Base-by-base conservation (phyloP, 345 rosid genomes). In the Corchorus olitorius region DNA sequence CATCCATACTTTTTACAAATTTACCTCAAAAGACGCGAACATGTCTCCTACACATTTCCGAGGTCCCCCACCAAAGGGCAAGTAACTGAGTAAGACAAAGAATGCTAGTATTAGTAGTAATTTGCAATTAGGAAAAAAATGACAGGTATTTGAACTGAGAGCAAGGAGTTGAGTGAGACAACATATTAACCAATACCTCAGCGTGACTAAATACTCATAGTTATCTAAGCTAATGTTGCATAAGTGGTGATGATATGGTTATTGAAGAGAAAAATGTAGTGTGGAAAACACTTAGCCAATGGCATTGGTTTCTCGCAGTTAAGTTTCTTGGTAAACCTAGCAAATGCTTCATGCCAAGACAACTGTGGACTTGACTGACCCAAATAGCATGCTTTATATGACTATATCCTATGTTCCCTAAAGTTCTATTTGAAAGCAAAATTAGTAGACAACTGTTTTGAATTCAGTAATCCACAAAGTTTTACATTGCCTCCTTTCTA, bases 1-100 rank as follows among this genome's bases (percentile, higher is more conserved):
- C 1, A 2, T 11, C 2, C 41, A 22, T 63, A 70, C 33, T 58
- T 52, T 33, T 56, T 33, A 33, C 8, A 45, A 67, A 48, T 76
- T 64, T 84, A 93, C 99, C 99, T 95, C 99, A 77, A 90, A 95
- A 0, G 97, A 64, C 19, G 98, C 99, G 17, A 95, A 95, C 96
- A 95, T 90, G 81, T 95, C 99, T 6, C 99, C 99, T 11, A 95
- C 83, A 59, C 99, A 95, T 89, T 95, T 95, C 77, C 97, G 82
- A 2, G 92, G 99, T 77, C 99, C 99, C 75, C 99, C 99, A 56
- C 99, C 99, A 56, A 95, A 95, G 1, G 99, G 98, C 86, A 95
- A 89, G 89, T 95, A 95, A 84, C 99, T 95, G 83, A 78, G 80
- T 46, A 11, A 75, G 72, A 59, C 27, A 71, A 17, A 16, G 66